Base-by-base conservation (phyloP, 2,329 filamentous ascomycete species). In the Ceratocystis albifundus region DNA sequence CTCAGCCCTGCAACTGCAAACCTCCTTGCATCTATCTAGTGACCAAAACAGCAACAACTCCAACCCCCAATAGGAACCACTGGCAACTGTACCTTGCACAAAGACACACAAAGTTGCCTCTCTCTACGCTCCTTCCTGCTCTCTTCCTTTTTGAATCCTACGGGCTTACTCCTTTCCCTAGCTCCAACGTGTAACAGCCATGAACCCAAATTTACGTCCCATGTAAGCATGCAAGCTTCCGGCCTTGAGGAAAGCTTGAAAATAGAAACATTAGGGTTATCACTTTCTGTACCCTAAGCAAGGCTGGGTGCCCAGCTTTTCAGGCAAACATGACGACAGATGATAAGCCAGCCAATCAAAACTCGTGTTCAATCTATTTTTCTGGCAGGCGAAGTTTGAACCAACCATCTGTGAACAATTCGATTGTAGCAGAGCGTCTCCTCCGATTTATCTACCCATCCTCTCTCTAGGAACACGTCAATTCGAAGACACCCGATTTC, bases 301-400 rank as follows among this genome's bases (percentile, higher is more conserved):
- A 48, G 36, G 4, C n/a, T 41, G n/a, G 45, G 20, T 61, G 66
- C 62, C 66, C 66, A 30, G 65, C 30, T 62, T 62, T 63, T 66
- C 59, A 66, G 65, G 65, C 65, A 30, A 30, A 32, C 45, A 63
- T 62, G 41, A 61, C 55, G 59, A 46, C 36, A 57, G 20, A 30
- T 20, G 20, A 61, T 7, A 6, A 46, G 53, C 64, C 46, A 55
- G 55, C 66, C 66, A 67, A 67, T 67, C 62, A 67, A 12, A 41
- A 64, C n/a, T 20, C 3, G 41, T 28, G n/a, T 10, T 5, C 53
- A 55, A n/a, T 30, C 53, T 59, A 53, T 65, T 67, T 65, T 65
- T 65, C 41, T 41, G 15, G 20, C 22, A 17, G 44, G 48, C 48
- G 48, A 48, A 63, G 44, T 50, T 63, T 30, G 46, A 62, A 20